phyloP scores from a whole-genome alignment of 768 basidiomycete genomes.

The Amylocystis lapponica region DNA sequence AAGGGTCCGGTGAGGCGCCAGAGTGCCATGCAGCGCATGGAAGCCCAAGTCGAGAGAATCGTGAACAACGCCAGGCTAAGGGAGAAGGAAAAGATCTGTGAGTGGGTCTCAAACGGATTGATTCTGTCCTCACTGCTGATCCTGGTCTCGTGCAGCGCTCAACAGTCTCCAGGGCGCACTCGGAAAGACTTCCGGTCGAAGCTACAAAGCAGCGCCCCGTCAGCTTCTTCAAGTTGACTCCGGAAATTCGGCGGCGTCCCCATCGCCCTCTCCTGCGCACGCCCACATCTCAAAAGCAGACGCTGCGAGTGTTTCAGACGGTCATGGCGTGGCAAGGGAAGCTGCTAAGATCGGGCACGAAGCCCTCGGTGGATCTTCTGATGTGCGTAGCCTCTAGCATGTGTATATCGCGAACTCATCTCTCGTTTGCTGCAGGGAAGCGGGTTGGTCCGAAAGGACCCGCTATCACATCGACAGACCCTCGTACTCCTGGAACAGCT shows the following conservation, averaged over 20 bases:
- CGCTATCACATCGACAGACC: constrained; percentile 73
- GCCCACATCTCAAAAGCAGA: constrained; percentile 52
- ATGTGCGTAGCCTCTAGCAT: constrained; percentile 32
- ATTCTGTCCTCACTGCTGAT: constrained; percentile 29
- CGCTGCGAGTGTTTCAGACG: constrained; percentile 24
- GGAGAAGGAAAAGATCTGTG: constrained; percentile 73
- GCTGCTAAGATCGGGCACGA: constrained; percentile 72
- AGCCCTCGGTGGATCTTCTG: constrained; percentile 56
- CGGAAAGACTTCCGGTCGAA: constrained; percentile 89
- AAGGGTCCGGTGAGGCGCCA: constrained; percentile 66
- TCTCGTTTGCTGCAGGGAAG: constrained; percentile 39
- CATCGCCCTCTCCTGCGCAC: constrained; percentile 38
- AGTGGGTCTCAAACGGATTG: too few relatives aligned
- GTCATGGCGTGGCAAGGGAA: constrained; percentile 60
- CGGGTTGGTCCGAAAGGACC: constrained; percentile 59
- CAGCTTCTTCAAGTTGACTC: constrained; percentile 89
- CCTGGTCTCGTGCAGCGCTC: constrained; percentile 37
- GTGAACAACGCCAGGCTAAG: constrained; percentile 86
- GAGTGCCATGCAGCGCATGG: constrained; percentile 89
- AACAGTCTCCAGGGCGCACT: constrained; percentile 88
- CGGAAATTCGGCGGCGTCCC: constrained; percentile 31
- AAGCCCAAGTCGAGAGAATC: constrained; percentile 92
- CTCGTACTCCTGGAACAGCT: constrained; percentile 76
- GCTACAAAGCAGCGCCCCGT: constrained; percentile 93
- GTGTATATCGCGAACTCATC: background rate